Evolutionary conservation across 805 yeast species (phyloP).

Genomic region (Candida krabiensis): DNA sequence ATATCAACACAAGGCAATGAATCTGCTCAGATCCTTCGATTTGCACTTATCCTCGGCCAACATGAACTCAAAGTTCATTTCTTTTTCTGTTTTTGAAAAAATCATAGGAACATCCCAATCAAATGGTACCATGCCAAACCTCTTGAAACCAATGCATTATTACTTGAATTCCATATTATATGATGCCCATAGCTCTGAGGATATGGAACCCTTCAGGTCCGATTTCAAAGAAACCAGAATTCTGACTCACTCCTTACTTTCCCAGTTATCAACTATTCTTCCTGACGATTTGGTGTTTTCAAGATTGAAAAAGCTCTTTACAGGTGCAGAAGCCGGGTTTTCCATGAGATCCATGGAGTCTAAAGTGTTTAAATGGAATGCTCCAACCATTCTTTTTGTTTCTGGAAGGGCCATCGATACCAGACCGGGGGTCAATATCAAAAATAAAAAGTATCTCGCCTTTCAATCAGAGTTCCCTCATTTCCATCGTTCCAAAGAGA

Average conservation of each 20-base stretch:
- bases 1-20: constrained; percentile 45
- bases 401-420: constrained; percentile 56
- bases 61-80: constrained; percentile 19
- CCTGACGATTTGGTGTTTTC: constrained; percentile 42
- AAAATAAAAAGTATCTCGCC: constrained; percentile 47
- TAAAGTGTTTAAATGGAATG: constrained; percentile 85
- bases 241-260: constrained; percentile 36
- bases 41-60: constrained; percentile 31
- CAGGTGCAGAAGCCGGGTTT: constrained; percentile 78
- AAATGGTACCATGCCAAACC: constrained; percentile 38
- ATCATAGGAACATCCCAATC: constrained; percentile 24
- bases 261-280: constrained; percentile 39
- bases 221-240: constrained; percentile 34
- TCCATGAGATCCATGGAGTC: constrained; percentile 85
- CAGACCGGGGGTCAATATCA: constrained; percentile 25
- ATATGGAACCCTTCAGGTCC: constrained; percentile 2
- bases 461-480: constrained; percentile 52
- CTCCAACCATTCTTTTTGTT: constrained; percentile 73
- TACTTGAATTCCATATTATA: constrained; percentile 43
- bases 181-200: constrained; percentile 3
- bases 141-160: constrained; percentile 45
- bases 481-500: constrained; percentile 28
- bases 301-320: constrained; percentile 59
- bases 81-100: constrained; percentile 34
- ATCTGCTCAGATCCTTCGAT: constrained; percentile 51